These are phyloP conservation scores for Amaranthus hypochondriacus DNA, from an alignment of 148 eudicot genomes.

Conservation along the genomic window DNA sequence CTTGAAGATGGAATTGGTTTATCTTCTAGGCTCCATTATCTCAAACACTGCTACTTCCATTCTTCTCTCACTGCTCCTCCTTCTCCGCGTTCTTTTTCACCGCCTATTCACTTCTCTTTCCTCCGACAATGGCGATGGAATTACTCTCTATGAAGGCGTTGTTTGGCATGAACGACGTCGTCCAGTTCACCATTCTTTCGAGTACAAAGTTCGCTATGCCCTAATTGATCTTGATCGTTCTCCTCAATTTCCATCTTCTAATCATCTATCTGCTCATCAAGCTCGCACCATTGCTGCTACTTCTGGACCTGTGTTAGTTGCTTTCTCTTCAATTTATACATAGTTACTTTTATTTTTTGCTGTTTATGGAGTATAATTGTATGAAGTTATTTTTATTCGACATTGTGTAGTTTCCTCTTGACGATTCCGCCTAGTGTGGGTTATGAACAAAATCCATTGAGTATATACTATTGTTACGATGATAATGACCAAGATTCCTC, in stretches of 20 bases:
- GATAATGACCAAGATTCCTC: conserved; percentile 45
- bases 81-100: conserved; percentile 28
- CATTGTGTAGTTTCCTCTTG: conserved; percentile 48
- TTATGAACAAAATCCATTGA: conserved; percentile 86
- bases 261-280: conserved; percentile 49
- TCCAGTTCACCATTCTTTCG: conserved; percentile 75
- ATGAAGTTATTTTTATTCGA: not conserved
- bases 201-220: conserved; percentile 71
- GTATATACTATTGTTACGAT: conserved; percentile 74
- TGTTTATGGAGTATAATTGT: not conserved
- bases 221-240: conserved; percentile 63
- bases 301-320: conserved; percentile 63
- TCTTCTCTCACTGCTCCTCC: conserved; percentile 46
- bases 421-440: conserved; percentile 94
- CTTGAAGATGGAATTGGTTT: conserved; percentile 41
- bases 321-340: not conserved
- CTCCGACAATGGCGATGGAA: conserved; percentile 11
- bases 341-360: too few relatives aligned
- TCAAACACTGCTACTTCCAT: conserved; percentile 30
- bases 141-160: conserved; percentile 60
- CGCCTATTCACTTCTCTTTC: conserved; percentile 9
- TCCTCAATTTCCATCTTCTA: conserved; percentile 28
- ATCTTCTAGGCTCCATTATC: conserved; percentile 43
- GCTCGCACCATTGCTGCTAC: conserved; percentile 53
- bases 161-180: conserved; percentile 93